Percentiles rank a stretch among this genome's conserved stretches.
These are phyloP conservation scores for Plasmodium vivax DNA, from an alignment of 169 alveolate genomes.

Conservation along the genomic window DNA sequence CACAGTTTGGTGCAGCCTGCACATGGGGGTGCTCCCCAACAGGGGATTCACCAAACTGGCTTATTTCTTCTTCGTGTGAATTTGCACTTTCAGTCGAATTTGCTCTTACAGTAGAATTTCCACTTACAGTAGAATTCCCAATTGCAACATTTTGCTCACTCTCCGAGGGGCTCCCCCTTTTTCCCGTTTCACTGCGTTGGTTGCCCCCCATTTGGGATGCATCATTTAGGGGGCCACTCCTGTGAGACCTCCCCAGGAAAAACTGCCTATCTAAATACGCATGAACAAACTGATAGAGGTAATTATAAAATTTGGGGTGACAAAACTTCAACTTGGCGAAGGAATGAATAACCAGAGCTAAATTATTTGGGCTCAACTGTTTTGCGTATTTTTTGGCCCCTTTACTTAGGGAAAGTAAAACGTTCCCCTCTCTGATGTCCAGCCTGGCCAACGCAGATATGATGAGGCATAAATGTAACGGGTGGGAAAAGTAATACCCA, in stretches of 20 bases:
- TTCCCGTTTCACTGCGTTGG: slow-evolving; percentile 15
- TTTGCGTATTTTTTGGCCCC: slow-evolving; percentile 75
- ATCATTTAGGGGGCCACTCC: neutral
- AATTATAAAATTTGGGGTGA: slow-evolving; percentile 73
- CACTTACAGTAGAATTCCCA: too few relatives aligned
- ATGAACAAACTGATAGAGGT: slow-evolving; percentile 58
- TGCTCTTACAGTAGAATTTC: too few relatives aligned
- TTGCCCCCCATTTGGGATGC: neutral
- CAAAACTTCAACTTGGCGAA: slow-evolving; percentile 83
- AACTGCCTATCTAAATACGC: slow-evolving; percentile 39
- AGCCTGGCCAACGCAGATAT: slow-evolving; percentile 82
- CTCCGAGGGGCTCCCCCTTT: neutral
- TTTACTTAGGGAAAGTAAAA: slow-evolving; percentile 76
- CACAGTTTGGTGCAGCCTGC: neutral
- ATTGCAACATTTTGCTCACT: neutral
- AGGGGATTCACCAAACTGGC: neutral
- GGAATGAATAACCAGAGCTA: slow-evolving; percentile 82
- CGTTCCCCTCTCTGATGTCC: slow-evolving; percentile 82
- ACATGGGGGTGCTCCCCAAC: neutral
- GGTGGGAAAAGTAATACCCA: slow-evolving; percentile 74
- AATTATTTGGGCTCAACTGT: slow-evolving; percentile 76
- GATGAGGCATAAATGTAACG: slow-evolving; percentile 79
- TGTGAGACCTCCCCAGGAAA: neutral
- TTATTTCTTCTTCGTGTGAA: neutral
- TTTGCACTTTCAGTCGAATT: neutral